phyloP scores from a whole-genome alignment of 257 asterid species.

The Craterostigma plantagineum region DNA sequence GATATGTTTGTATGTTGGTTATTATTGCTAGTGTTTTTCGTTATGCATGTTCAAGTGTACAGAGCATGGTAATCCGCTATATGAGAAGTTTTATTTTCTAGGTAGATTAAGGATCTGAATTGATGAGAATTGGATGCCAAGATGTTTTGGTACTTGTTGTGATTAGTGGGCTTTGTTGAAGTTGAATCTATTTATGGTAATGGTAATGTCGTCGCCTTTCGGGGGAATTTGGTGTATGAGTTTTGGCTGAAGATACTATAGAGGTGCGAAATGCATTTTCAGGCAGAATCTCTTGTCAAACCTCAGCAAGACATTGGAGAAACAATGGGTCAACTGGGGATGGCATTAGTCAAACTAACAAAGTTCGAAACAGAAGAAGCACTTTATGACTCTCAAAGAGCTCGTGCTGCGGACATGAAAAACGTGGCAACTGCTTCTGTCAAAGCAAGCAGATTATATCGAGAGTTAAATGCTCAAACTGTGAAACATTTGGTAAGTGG shows the following conservation, averaged over 20 bases:
- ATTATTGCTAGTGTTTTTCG: no score
- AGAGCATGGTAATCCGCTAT: no score
- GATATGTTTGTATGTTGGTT: not conserved
- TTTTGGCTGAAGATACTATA: no score
- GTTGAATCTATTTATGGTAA: no score
- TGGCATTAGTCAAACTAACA: constrained; percentile 82
- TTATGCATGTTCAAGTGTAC: no score
- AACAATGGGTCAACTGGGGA: constrained; percentile 86
- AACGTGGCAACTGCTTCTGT: constrained; percentile 93
- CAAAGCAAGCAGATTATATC: constrained; percentile 88
- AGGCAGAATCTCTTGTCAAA: constrained; percentile 93
- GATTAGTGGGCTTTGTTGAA: no score
- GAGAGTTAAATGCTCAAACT: constrained; percentile 83
- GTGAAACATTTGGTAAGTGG: constrained; percentile 69
- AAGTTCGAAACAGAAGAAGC: constrained; percentile 92
- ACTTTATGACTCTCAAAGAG: constrained; percentile 67
- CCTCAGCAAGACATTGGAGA: constrained; percentile 96
- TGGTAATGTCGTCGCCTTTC: no score
- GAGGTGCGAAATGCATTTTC: constrained; percentile 2
- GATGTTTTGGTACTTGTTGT: no score
- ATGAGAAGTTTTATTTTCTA: no score
- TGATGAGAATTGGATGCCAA: no score
- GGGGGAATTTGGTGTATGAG: no score
- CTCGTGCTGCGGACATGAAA: constrained; percentile 74
- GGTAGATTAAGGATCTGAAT: no score